Base-by-base conservation (phyloP, 129 eudicot species). In the Flaveria brownii region DNA sequence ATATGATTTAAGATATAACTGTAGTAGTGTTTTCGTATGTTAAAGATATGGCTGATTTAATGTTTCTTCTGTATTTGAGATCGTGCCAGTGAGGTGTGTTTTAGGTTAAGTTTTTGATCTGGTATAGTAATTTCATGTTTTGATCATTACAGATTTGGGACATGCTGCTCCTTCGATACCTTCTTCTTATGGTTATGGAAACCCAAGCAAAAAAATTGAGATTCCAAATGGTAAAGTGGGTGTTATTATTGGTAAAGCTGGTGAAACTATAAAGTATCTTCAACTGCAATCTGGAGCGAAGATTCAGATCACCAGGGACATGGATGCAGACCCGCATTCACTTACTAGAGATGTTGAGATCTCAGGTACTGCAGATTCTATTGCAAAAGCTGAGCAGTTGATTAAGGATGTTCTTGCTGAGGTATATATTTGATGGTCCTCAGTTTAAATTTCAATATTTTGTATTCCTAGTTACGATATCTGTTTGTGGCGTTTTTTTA, bases 201-300 rank as follows among this genome's bases (percentile, higher is more conserved):
- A 87, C 43, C 81, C 90, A 7, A 90, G 79, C 84, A 92, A 90
- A 81, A 92, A 84, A 65, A 92, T 92, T 42, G 94, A 88, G 76
- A 86, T 92, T 47, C 98, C 98, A 46, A 90, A 90, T 82, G 96
- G 92, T 16, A 82, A 91, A 80, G 98, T 92, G 51, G 98, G 98
- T 74, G 98, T 92, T 23, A 90, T 92, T 62, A 92, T 92, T 70
- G 98, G 98, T 46, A 92, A 88, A 85, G 92, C 85, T 9, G 98
- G 98, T 64, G 98, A 92, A 63, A 92, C 98, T 42, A 92, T 92
- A 2, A 88, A 88, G 81, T 84, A 88, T 75, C 96, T 92, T 79
- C 98, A 90, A 73, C 66, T 71, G 51, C 88, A 88, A 74, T 92
- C 98, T 22, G 98, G 98, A 36, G 98, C 98, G 43, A 92, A 85